phyloP scores from a whole-genome alignment of 352 stramenopile genomes.

The Pythium folliculosum region DNA sequence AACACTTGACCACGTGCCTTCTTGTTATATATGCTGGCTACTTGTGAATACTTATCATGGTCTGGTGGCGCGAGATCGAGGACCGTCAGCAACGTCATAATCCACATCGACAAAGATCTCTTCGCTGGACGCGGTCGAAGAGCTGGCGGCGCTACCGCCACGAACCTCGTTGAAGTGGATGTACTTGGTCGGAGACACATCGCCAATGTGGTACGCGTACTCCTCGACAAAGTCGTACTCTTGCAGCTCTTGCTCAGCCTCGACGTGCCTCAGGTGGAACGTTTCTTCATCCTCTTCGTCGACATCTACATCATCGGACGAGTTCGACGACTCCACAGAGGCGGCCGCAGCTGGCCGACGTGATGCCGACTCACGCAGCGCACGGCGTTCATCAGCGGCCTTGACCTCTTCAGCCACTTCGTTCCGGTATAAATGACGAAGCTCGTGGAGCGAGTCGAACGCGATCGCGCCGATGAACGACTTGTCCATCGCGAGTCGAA shows the following conservation, averaged over 20 bases:
- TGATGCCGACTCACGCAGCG: constrained; percentile 2
- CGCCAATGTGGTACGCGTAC: constrained; percentile 45
- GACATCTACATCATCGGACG: constrained; percentile 18
- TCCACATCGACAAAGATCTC: constrained; percentile 73
- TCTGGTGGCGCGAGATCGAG: constrained; percentile 1
- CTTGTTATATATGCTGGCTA: not conserved
- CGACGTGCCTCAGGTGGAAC: constrained; percentile 30
- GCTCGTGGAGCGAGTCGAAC: constrained; percentile 73
- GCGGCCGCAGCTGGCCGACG: not conserved
- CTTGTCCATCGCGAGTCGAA: constrained; percentile 81
- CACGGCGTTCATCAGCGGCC: constrained; percentile 38
- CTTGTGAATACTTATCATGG: not conserved
- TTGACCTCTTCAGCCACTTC: constrained; percentile 63
- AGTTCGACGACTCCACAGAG: not conserved
- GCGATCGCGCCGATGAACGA: constrained; percentile 75
- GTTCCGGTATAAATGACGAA: constrained; percentile 61
- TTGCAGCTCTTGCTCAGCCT: constrained; percentile 41
- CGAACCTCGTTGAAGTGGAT: constrained; percentile 49
- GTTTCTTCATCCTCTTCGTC: constrained; percentile 30
- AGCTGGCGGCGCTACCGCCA: constrained; percentile 20
- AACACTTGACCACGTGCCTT: not conserved
- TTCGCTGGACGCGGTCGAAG: constrained; percentile 49
- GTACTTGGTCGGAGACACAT: constrained; percentile 49
- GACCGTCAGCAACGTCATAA: constrained; percentile 45
- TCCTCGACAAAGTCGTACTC: constrained; percentile 87